Evolutionary conservation across 306 rosid genomes (phyloP), one percentile per base, ranked within the genome.

Genomic region (Leucaena leucocephala): DNA sequence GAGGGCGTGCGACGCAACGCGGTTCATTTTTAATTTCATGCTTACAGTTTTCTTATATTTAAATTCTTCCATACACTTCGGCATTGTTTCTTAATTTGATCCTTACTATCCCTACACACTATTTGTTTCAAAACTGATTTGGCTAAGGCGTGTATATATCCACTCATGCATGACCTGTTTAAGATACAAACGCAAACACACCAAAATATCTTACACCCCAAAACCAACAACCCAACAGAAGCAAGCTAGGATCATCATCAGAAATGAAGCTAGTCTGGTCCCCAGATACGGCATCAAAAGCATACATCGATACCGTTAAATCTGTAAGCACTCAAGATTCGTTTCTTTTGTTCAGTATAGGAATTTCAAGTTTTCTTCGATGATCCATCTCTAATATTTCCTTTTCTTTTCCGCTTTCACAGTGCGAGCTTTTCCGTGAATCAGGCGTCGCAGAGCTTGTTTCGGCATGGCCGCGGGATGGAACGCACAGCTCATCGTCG

Each of bases 391-490:
- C 69, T 79, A 15, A 79, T 11, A 33, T 27, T 64, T 17, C 27
- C 42, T 4, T 49, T 0, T 38, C n/a, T 15, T 1, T 16, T 72
- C 45, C 76, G 39, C 71, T 77, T 90, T 64, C 52, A 83, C 82
- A 94, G 97, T 91, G 97, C 38, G 71, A 87, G 80, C 70, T 87
- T 61, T 82, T 42, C 63, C 82, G 27, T 1, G 97, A 89, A 85
- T 93, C 96, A 0, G 97, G 99, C 14, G 98, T 88, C 8, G 89
- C 98, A 38, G 99, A 95, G 89, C 82, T 95, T 2, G 21, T 93
- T 66, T 88, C 99, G 2, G 97, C 99, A 91, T 93, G 97, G 96
- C 98, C 2, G 98, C 98, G 10, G 99, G 98, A 17, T 91, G 98
- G 99, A 91, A 91, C 82, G 86, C 99, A 0, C 80, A 81, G 62